Base-by-base conservation (phyloP, 2,329 filamentous ascomycete genomes). In the Fusarium sp. region DNA sequence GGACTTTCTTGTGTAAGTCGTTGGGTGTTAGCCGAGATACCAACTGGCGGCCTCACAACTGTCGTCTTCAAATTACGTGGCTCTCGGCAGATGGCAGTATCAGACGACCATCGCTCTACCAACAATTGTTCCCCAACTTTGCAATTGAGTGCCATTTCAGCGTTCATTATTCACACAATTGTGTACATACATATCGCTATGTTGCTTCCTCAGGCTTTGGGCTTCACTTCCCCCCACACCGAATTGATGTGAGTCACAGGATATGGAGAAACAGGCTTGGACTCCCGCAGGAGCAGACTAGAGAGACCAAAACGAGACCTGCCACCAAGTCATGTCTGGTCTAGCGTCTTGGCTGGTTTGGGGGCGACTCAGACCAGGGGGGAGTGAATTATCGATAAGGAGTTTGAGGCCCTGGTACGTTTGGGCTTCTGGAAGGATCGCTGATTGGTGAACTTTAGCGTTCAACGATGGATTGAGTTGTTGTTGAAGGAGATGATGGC, bases 161-260 rank as follows among this genome's bases (percentile, higher is more conserved):
- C 39, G 14, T 60, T 63, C 49, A 63, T 36, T 39, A 49, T 48
- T 56, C 64, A 26, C 24, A 33, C 31, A 44, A 55, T 48, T 52
- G 45, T 41, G 54, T 45, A 63, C 55, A 57, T n/a, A 26, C 35
- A 45, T 39, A 48, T 58, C 48, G 66, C 58, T 38, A n/a, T 51
- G 42, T 51, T 45, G 39, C 36, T 57, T 73, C 41, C 56, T 58
- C 55, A 63, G 56, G 28, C 57, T 51, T 54, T 62, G 41, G 38
- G 36, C 55, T 55, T 71, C 62, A 60, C 35, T 56, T 62, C 66
- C 63, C 64, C 62, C 72, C 70, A 73, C 74, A 75, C 69, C 56
- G 58, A 74, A 63, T 60, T 63, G 59, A 65, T 75, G 66, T 78
- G 77, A 78, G 77, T 78, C 77, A 78, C 77, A 78, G 68, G 73